Percentiles rank a stretch among this genome's conserved stretches.
These are phyloP conservation scores for Nothomitra cinnamomea DNA, from an alignment of 2,329 filamentous ascomycete genomes.

Conservation along the genomic window DNA sequence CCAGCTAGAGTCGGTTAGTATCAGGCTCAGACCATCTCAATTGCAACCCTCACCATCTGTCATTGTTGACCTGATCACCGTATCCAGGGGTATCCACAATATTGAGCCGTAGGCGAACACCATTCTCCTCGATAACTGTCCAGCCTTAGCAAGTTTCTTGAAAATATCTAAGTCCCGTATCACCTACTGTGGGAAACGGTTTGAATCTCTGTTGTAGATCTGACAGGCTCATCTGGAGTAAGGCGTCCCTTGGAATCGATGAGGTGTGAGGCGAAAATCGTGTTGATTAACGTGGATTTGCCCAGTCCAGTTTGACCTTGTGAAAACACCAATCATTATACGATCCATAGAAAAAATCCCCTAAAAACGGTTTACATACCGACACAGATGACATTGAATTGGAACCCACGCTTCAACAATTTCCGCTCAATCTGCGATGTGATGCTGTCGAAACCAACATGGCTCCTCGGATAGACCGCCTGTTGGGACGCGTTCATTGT, in stretches of 20 bases:
- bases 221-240: conserved; percentile 78
- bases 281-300: conserved; percentile 99
- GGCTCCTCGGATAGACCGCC: conserved; percentile 72
- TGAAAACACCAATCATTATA: conserved; percentile 1
- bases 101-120: conserved; percentile 90
- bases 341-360: not conserved
- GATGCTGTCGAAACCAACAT: conserved; percentile 99
- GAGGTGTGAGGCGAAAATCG: conserved; percentile 97
- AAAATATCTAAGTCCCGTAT: not conserved
- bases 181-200: conserved; percentile 68
- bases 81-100: conserved; percentile 98
- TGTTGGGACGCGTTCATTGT: conserved; percentile 38
- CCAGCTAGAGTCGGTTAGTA: conserved; percentile 39
- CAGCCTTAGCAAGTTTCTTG: conserved; percentile 8
- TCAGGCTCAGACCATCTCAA: too few species aligned
- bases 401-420: conserved; percentile 97
- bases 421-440: conserved; percentile 99
- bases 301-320: conserved; percentile 93
- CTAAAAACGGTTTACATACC: conserved; percentile 43
- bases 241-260: conserved; percentile 98
- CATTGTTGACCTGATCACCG: conserved; percentile 97
- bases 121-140: conserved; percentile 89
- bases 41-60: conserved; percentile 50
- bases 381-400: conserved; percentile 99
- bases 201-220: conserved; percentile 95